Base-by-base conservation (phyloP, 2,329 filamentous ascomycete species). In the Aspergillus intermedius region DNA sequence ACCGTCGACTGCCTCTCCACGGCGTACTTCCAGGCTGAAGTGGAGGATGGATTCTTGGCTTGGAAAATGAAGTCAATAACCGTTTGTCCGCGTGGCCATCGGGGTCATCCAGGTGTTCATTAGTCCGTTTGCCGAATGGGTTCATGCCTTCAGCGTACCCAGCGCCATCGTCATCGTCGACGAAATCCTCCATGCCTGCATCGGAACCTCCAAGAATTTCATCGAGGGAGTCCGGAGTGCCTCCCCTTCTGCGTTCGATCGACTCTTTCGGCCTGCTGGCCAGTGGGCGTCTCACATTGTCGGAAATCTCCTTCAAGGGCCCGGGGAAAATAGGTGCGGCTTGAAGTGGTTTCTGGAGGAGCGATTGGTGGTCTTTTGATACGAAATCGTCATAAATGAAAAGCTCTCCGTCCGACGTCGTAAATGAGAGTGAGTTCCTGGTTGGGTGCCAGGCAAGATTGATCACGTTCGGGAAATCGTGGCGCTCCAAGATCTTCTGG, bases 1-100 rank as follows among this genome's bases (percentile, higher is more conserved):
- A 95, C 63, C 91, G 88, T 54, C 93, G 80, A 66, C 95, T 93
- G 1, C 93, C 93, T 53, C 89, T 83, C 94, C 93, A 98, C 0
- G 91, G 91, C 0, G 93, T 98, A 47, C 90, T 91, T 1, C 93
- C 91, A 0, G 91, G 88, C 66, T 98, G 94, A 66, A 98, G 95
- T 2, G 91, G 74, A 46, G 86, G 82, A 59, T 98, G 94, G 32
- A 87, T 80, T 58, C 83, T 79, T 1, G 90, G 84, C 54, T 80
- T 70, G 67, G 78, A 77, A 42, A 69, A 55, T 23, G 68, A 66
- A 30, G 72, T 70, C 32, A 73, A 67, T 39, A 74, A 69, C 48
- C 80, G 75, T 62, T 86, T 85, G 17, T 66, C 64, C 17, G 68
- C 63, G 45, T 69, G 65, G 21, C 70, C 74, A 50, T 74, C 70